Evolutionary conservation across 495 filamentous ascomycete species (phyloP).

Genomic region (Penicillium lividum): DNA sequence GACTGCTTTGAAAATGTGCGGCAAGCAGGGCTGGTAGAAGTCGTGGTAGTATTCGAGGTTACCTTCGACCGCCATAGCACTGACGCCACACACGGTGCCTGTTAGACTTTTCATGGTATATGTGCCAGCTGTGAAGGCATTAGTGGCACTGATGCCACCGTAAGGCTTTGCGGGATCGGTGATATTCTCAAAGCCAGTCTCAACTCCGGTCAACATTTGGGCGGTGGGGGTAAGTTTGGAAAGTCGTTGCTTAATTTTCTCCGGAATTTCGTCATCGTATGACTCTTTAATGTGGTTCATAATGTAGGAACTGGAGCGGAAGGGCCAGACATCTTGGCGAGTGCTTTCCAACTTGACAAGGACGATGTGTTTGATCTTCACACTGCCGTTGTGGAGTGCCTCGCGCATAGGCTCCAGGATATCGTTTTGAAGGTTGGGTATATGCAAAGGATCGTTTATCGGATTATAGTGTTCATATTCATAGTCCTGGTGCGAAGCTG

Average conservation of each 20-base stretch:
- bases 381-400: conserved; percentile 18
- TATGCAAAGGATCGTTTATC: conserved; percentile 34
- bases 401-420: conserved; percentile 27
- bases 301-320: conserved; percentile 30
- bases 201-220: conserved; percentile 43
- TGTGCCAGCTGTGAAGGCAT: conserved; percentile 44
- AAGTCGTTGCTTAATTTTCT: conserved; percentile 31
- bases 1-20: conserved; percentile 39
- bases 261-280: conserved; percentile 31
- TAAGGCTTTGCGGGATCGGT: conserved; percentile 26
- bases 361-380: conserved; percentile 40
- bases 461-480: conserved; percentile 31
- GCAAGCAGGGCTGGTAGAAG: conserved; percentile 46
- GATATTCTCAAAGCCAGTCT: conserved; percentile 36
- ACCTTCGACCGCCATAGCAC: conserved; percentile 1
- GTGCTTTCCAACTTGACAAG: conserved; percentile 42
- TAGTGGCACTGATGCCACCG: conserved; percentile 48
- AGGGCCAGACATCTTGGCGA: conserved; percentile 40
- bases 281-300: conserved; percentile 39
- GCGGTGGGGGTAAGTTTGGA: conserved; percentile 44
- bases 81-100: conserved; percentile 49
- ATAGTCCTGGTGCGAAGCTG: background rate
- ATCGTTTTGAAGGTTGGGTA: conserved; percentile 36
- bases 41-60: conserved; percentile 26
- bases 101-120: conserved; percentile 50